These are phyloP conservation scores for Trichoderma virens DNA, from an alignment of 495 filamentous ascomycete species.

Conservation along the genomic window DNA sequence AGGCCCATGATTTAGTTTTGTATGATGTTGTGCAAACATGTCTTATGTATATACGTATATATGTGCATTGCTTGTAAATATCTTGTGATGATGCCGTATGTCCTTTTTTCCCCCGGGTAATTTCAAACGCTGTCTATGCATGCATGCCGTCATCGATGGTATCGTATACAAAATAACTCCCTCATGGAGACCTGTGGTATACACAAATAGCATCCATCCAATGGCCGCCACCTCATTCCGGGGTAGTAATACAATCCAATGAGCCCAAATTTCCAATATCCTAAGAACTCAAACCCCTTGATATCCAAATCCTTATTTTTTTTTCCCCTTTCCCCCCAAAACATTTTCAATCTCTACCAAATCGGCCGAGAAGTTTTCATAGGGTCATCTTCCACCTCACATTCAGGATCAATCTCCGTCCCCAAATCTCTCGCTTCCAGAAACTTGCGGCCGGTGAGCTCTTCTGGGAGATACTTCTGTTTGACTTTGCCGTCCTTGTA, in stretches of 20 bases:
- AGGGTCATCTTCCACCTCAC: conserved; percentile 29
- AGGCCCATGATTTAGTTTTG: too few species aligned
- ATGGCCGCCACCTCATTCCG: background rate
- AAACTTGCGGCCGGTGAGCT: conserved; percentile 60
- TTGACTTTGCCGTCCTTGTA: conserved; percentile 75
- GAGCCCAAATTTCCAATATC: too few species aligned
- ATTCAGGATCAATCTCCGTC: conserved; percentile 58
- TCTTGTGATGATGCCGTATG: background rate
- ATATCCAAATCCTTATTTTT: too few species aligned
- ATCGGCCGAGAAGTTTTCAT: too few species aligned
- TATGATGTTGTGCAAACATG: too few species aligned
- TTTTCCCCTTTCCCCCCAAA: too few species aligned
- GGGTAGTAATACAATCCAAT: too few species aligned
- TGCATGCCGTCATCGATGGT: background rate
- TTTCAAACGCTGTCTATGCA: background rate
- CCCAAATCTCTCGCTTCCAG: conserved; percentile 80
- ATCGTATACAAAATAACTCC: background rate
- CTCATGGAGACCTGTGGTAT: too few species aligned
- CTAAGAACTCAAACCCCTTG: too few species aligned
- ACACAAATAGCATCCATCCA: too few species aligned
- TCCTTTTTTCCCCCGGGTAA: background rate
- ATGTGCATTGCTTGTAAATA: background rate
- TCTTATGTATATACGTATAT: background rate
- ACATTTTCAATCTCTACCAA: too few species aligned
- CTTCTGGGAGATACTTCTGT: conserved; percentile 84